A percentile compares a stretch with the other conserved stretches of the same genome.
Evolutionary conservation across 345 rosid genomes (phyloP).

Genomic region (Aegle marmelos): DNA sequence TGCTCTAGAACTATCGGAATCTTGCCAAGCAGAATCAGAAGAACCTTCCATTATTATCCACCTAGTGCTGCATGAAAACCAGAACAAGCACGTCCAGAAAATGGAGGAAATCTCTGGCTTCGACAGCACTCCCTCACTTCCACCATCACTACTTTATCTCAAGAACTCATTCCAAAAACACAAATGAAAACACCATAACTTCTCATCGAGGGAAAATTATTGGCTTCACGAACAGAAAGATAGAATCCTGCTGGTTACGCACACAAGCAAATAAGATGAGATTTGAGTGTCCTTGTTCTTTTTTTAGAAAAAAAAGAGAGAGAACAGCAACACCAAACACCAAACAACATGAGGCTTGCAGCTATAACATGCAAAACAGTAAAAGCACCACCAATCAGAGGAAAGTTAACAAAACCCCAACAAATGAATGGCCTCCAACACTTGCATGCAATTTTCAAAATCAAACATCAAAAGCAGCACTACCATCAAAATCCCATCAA

Average conservation of each 20-base stretch:
- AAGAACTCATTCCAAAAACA: conserved; percentile 37
- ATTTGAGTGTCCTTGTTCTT: not conserved
- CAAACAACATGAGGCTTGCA: not conserved
- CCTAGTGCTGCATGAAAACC: conserved; percentile 43
- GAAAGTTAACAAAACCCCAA: conserved; percentile 1
- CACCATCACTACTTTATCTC: conserved; percentile 43
- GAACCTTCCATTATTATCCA: conserved; percentile 81
- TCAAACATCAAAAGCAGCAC: conserved; percentile 18
- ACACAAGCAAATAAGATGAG: conserved; percentile 3
- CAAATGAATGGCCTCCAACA: conserved; percentile 1
- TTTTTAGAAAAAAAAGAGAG: too few relatives aligned
- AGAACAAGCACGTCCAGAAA: conserved; percentile 35
- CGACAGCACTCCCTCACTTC: conserved; percentile 28
- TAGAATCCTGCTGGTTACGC: conserved; percentile 20
- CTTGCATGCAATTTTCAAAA: conserved; percentile 13
- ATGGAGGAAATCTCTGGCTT: conserved; percentile 37
- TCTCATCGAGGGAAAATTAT: conserved; percentile 13
- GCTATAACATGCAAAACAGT: conserved; percentile 15
- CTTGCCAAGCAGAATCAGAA: conserved; percentile 65
- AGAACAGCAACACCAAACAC: too few relatives aligned
- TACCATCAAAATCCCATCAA: conserved; percentile 19
- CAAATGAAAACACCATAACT: conserved; percentile 9
- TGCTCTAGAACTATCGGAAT: conserved; percentile 55
- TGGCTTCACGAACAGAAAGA: conserved; percentile 15
- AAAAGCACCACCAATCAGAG: conserved; percentile 12